Conservation (phyloP, 352 stramenopile species). For the Elongisporangium anandrum region DNA sequence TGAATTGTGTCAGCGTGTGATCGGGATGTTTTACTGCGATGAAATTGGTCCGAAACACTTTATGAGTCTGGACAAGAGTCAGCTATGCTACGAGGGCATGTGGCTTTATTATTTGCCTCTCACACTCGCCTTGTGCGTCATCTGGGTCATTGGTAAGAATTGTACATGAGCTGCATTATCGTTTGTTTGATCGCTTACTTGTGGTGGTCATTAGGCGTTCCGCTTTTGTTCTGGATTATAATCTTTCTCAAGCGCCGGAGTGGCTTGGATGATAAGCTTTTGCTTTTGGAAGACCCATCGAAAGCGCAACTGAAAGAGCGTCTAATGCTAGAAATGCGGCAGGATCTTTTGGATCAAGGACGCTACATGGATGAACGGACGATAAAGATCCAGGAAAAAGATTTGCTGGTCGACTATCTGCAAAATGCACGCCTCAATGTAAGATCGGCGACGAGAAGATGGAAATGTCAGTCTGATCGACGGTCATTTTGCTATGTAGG, state of each 20-base stretch:
- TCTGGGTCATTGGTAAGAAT: constrained; percentile 61
- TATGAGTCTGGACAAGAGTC: constrained; percentile 58
- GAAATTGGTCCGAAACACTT: constrained; percentile 58
- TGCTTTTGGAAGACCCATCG: constrained; percentile 36
- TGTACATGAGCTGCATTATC: not conserved
- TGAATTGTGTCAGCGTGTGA: constrained; percentile 59
- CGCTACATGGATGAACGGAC: constrained; percentile 42
- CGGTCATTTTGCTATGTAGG: constrained; percentile 25
- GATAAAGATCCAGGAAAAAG: constrained; percentile 37
- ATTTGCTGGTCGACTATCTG: constrained; percentile 53
- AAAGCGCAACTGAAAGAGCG: constrained; percentile 37
- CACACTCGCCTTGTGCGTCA: constrained; percentile 28
- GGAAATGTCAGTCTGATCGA: too few species aligned
- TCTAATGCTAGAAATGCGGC: constrained; percentile 39
- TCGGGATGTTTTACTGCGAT: constrained; percentile 75
- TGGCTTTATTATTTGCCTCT: constrained; percentile 63
- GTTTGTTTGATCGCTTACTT: not conserved
- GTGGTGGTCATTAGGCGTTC: constrained; percentile 32
- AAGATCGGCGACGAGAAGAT: too few species aligned
- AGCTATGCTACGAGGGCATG: constrained; percentile 42
- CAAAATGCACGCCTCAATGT: constrained; percentile 52
- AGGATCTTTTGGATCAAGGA: constrained; percentile 35
- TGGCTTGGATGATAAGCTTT: constrained; percentile 43
- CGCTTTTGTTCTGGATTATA: constrained; percentile 67
- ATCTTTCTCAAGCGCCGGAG: constrained; percentile 43